Evolutionary conservation across 805 yeast species (phyloP), one percentile per base, ranked within the genome.

Genomic region (Candida anglica): DNA sequence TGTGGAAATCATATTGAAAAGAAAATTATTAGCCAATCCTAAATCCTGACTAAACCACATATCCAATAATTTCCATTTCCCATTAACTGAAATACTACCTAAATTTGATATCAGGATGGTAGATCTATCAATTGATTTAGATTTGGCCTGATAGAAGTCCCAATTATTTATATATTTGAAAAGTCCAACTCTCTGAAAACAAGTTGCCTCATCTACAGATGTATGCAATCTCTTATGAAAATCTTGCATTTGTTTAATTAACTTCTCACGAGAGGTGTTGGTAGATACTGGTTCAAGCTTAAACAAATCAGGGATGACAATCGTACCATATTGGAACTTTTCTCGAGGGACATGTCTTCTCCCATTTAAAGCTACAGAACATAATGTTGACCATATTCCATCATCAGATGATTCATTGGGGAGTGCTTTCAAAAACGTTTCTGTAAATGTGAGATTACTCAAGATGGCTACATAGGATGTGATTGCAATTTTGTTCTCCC

Each of bases 21-120:
- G 40, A 15, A 47, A 41, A 30, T 44, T 38, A 5, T 38, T 37
- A 6, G 36, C 27, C 13, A 41, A 18, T 8, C 53, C 54, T 14
- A 39, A 33, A 23, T 44, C 41, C 36, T 40, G 52, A 26, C 50
- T 40, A 36, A 50, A 50, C 42, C 42, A 41, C 10, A 43, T 32
- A 30, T 48, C 35, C 13, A 28, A 28, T 3, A 44, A 33, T 15
- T 34, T 27, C 34, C 40, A 40, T 7, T 19, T 10, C 8, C 16
- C 14, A 2, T 41, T 23, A 24, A 39, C 31, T 9, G 20, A 24
- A 5, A 41, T 27, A 21, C 20, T 31, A 15, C 57, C 57, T 22
- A 52, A 30, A 32, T 52, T 52, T 4, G 57, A 52, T 11, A 47
- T 21, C 30, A 39, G 51, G 28, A 47, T 20, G 4, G 50, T 47